A percentile compares a stretch with the other conserved stretches of the same genome.
Evolutionary conservation across 306 rosid species (phyloP).

Genomic region (Gastrolobium villosum): DNA sequence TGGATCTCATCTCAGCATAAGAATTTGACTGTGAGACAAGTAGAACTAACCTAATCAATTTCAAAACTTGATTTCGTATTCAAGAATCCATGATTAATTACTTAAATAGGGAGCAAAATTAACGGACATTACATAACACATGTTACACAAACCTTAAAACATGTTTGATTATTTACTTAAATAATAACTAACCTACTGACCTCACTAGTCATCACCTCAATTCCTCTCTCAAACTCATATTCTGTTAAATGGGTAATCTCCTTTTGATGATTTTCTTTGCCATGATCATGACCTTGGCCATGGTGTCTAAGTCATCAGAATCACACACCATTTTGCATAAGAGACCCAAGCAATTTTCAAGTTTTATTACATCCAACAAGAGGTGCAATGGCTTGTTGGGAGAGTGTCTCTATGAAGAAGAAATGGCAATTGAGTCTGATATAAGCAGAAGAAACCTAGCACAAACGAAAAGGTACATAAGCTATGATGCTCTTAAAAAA

Average conservation of each 20-base stretch:
- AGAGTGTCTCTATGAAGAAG: constrained; percentile 47
- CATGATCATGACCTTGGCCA: constrained; percentile 13
- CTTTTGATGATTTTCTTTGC: constrained; percentile 17
- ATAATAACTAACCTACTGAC: neutral
- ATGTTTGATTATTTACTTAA: neutral
- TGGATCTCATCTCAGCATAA: constrained; percentile 17
- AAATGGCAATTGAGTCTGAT: constrained; percentile 45
- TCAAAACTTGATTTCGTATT: constrained; percentile 5
- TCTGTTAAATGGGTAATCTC: constrained; percentile 39
- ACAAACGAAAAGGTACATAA: constrained; percentile 35
- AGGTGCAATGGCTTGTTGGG: constrained; percentile 47
- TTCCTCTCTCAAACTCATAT: neutral
- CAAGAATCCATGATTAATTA: neutral
- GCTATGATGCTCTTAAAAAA: constrained; percentile 57
- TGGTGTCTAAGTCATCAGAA: constrained; percentile 28
- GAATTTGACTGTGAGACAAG: constrained; percentile 16
- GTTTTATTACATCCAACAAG: neutral
- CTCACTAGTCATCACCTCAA: neutral
- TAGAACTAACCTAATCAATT: neutral
- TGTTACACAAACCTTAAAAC: constrained; percentile 32
- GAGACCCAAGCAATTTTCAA: constrained; percentile 1
- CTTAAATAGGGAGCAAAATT: neutral
- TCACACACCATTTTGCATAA: neutral
- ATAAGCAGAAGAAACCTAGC: constrained; percentile 41
- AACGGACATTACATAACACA: constrained; percentile 31